Evolutionary conservation across 768 basidiomycete genomes (phyloP), one percentile per base, ranked within the genome.

Genomic region (Hortiboletus flavorubellus): DNA sequence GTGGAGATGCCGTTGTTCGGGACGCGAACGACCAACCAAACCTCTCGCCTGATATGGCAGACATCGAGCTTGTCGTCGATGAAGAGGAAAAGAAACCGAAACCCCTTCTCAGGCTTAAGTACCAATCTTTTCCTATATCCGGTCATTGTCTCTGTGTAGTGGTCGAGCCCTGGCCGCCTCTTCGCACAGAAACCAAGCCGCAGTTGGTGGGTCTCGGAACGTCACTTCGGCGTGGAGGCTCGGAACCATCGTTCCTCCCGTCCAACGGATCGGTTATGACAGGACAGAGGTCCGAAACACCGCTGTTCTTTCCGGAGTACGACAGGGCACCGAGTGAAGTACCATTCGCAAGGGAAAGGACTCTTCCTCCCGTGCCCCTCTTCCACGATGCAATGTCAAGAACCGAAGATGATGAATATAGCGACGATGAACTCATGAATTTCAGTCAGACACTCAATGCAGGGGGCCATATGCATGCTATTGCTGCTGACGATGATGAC

Each of bases 111-210:
- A 78, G 81, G 51, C 77, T 93, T 35, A 79, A 69, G 51, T 93
- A 89, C 59, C 79, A 81, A 61, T 86, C 87, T 12, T 91, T 91
- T 68, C 77, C 72, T 49, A 84, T 91, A 46, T 80, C 81, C 54
- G 86, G 84, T 0, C 81, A 83, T 51, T 91, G 87, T 67, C 78
- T 93, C 16, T 91, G 88, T 64, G 78, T 93, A 35, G 86, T 93
- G 23, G 84, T 92, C 15, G 91, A 93, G 66, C 92, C 91, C 15
- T 91, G 84, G 78, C 86, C 88, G 5, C 72, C 80, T 14, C 65
- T 83, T 37, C 79, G 76, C 35, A 59, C 70, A 5, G 60, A 64
- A 35, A 60, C 73, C 2, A 73, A 68, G 38, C 65, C 66, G 12
- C 68, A 65, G 15, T 72, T 77, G 5, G 59, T 68, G 14, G 63